These are phyloP conservation scores for Nemania diffusa DNA, from an alignment of 2,329 filamentous ascomycete species.

Conservation along the genomic window DNA sequence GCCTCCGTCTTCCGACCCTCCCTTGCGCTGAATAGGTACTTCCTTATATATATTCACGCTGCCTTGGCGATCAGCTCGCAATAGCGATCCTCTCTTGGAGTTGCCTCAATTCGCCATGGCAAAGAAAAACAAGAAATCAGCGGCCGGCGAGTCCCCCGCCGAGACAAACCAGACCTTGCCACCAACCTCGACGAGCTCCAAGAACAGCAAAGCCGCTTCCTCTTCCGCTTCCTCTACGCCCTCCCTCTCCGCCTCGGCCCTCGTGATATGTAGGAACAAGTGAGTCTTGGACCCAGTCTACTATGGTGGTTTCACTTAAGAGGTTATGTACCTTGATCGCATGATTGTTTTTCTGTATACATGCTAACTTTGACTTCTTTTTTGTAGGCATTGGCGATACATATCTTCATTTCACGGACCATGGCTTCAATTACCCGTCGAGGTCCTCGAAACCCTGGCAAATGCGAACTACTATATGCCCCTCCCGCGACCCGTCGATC, in stretches of 20 bases:
- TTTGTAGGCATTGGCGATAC: constrained; percentile 80
- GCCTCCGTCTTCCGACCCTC: background rate
- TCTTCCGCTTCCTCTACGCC: constrained; percentile 32
- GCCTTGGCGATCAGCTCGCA: background rate
- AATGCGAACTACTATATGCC: constrained; percentile 83
- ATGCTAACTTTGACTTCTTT: constrained; percentile 19
- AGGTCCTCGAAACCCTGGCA: constrained; percentile 81
- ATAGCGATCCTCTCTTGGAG: background rate
- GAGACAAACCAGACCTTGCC: constrained; percentile 41
- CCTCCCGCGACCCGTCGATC: constrained; percentile 80
- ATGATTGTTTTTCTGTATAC: background rate
- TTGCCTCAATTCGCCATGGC: constrained; percentile 53
- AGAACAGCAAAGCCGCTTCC: constrained; percentile 31
- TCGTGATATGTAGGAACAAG: constrained; percentile 76
- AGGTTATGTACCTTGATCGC: background rate
- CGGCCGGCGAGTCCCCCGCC: constrained; percentile 43
- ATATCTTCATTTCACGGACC: constrained; percentile 86
- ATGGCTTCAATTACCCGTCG: constrained; percentile 82
- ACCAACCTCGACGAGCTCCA: constrained; percentile 20
- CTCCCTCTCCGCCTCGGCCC: constrained; percentile 57
- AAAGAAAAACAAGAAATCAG: constrained; percentile 60
- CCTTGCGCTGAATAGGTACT: no score
- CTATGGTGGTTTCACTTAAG: background rate
- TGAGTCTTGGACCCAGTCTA: constrained; percentile 54
- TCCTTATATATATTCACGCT: background rate